phyloP scores from a whole-genome alignment of 1,284 basidiomycete species.

The Neolentinus lepideus region DNA sequence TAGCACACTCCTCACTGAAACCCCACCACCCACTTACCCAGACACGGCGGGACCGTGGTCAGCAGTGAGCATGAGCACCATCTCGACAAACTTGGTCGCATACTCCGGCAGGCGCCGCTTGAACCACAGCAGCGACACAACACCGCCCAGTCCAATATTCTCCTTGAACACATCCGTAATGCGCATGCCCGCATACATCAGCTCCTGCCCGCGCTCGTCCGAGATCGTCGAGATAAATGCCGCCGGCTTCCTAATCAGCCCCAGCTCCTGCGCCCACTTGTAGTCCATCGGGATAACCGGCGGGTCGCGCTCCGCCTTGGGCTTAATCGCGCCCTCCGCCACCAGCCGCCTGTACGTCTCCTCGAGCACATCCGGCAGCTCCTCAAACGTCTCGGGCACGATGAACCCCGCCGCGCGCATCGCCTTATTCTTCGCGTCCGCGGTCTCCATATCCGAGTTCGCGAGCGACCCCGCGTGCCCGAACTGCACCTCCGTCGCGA shows the following conservation, averaged over 20 bases:
- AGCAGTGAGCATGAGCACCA: conserved; percentile 98
- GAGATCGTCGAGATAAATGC: conserved; percentile 99
- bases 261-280: conserved; percentile 99
- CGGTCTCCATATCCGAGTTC: conserved; percentile 96
- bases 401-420: conserved; percentile 96
- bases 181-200: conserved; percentile 98
- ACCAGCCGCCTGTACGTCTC: conserved; percentile 87
- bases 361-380: conserved; percentile 81
- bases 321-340: conserved; percentile 58
- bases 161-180: conserved; percentile 99
- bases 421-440: conserved; percentile 94
- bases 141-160: conserved; percentile 95
- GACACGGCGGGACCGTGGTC: conserved; percentile 98
- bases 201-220: conserved; percentile 98
- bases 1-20: conserved; percentile 1
- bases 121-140: conserved; percentile 96
- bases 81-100: conserved; percentile 97
- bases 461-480: conserved; percentile 98
- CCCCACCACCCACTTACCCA: conserved; percentile 34
- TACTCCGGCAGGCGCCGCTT: conserved; percentile 85
- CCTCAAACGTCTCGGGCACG: conserved; percentile 97
- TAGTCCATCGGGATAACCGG: conserved; percentile 99
- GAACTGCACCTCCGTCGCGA: conserved; percentile 98
- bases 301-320: conserved; percentile 79
- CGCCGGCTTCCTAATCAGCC: conserved; percentile 96